Conservation (phyloP, 192 early-diverging fungal genomes). For the Umbelopsis vinacea region DNA sequence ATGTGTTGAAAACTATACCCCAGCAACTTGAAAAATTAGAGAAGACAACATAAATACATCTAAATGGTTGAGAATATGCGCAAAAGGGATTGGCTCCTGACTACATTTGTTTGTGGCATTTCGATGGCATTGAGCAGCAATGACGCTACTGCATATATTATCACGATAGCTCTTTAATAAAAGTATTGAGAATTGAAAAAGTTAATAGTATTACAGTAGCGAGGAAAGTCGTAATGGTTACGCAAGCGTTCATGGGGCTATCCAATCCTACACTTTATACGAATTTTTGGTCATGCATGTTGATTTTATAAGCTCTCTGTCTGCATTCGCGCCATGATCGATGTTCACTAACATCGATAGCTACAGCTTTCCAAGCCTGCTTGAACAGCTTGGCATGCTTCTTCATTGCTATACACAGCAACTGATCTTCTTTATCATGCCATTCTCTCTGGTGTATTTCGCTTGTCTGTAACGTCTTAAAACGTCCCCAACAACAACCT, state of each 20-base stretch:
- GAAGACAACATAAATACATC: neutral
- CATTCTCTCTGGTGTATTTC: conserved; percentile 21
- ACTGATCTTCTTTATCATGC: conserved; percentile 25
- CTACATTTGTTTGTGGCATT: no score
- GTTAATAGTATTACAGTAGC: neutral
- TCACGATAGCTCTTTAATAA: neutral
- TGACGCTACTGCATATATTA: no score
- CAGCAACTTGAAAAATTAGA: no score
- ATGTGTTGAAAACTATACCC: no score
- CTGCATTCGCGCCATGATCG: conserved; percentile 33
- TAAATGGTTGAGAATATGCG: no score
- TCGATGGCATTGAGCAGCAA: no score
- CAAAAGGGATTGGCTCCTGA: no score
- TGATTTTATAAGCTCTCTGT: conserved; percentile 18
- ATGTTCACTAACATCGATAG: conserved; percentile 22
- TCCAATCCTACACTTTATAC: neutral
- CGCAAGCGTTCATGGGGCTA: neutral
- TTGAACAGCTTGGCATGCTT: conserved; percentile 35
- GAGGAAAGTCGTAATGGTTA: neutral
- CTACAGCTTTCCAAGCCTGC: conserved; percentile 37
- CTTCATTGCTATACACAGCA: conserved; percentile 22
- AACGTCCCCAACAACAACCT: conserved; percentile 41
- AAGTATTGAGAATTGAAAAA: neutral
- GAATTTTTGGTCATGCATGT: conserved; percentile 11
- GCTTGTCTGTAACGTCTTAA: conserved; percentile 34